These are phyloP conservation scores for Podospora australis DNA, from an alignment of 495 filamentous ascomycete genomes.

Conservation along the genomic window DNA sequence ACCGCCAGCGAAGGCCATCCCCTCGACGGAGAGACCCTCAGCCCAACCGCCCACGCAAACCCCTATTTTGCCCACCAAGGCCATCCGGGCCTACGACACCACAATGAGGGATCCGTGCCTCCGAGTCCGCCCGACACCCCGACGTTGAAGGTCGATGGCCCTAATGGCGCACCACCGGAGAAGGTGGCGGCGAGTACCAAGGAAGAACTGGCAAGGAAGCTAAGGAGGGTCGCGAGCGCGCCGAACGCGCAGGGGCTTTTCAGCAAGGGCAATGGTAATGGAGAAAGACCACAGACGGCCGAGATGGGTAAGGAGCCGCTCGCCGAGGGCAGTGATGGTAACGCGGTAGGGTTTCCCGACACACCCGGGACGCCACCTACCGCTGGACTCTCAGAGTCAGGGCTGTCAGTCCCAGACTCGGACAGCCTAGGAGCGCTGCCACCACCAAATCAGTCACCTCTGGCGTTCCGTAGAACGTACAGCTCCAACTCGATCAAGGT, in stretches of 20 bases:
- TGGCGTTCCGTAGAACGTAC: constrained; percentile 88
- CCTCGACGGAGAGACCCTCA: constrained; percentile 79
- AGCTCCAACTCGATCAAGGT: constrained; percentile 99
- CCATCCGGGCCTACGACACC: constrained; percentile 84
- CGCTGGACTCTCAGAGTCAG: constrained; percentile 10
- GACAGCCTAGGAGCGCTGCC: constrained; percentile 35
- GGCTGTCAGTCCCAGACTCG: constrained; percentile 18
- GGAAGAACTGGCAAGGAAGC: constrained; percentile 85
- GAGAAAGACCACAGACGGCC: constrained; percentile 70
- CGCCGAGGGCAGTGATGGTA: constrained; percentile 48
- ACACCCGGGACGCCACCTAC: constrained; percentile 24
- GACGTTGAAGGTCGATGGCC: constrained; percentile 61
- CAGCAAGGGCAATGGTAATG: constrained; percentile 44
- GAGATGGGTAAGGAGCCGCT: constrained; percentile 74
- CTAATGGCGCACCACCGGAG: constrained; percentile 46
- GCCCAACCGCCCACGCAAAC: constrained; percentile 90
- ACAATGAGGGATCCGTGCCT: constrained; percentile 90
- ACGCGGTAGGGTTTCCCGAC: constrained; percentile 48
- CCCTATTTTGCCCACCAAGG: constrained; percentile 97
- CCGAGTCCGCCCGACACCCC: constrained; percentile 95
- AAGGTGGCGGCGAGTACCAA: constrained; percentile 76
- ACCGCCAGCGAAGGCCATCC: constrained; percentile 91
- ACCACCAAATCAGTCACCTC: constrained; percentile 42
- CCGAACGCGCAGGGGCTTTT: constrained; percentile 96
- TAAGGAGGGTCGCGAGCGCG: constrained; percentile 89